These are phyloP conservation scores for Colletotrichum phormii DNA, from an alignment of 2,329 filamentous ascomycete species.

Conservation along the genomic window DNA sequence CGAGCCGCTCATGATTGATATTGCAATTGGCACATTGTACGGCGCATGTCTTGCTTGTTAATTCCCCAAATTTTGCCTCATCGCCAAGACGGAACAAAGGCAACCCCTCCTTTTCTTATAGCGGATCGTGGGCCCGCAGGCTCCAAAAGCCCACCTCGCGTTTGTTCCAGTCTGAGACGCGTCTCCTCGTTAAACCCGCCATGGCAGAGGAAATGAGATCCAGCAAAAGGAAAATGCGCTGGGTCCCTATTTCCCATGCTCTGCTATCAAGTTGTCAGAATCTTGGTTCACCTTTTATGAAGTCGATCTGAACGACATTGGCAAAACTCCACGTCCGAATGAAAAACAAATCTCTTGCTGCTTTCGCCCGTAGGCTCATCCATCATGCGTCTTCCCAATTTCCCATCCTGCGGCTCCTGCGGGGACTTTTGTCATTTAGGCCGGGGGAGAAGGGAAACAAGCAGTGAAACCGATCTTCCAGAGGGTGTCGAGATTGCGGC, in stretches of 20 bases:
- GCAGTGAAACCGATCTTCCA: neutral
- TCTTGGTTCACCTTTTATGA: neutral
- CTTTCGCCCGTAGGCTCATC: too few species aligned
- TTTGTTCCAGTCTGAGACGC: neutral
- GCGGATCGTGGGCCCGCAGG: neutral
- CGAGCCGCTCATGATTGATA: neutral
- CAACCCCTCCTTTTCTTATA: neutral
- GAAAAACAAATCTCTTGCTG: neutral
- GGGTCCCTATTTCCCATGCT: neutral
- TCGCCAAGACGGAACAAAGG: constrained; percentile 6
- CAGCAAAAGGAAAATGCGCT: neutral
- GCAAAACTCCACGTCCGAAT: neutral
- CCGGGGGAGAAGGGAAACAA: neutral
- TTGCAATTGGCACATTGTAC: neutral
- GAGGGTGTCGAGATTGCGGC: neutral
- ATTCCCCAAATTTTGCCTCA: constrained; percentile 38
- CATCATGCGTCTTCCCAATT: neutral
- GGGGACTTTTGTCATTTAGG: neutral
- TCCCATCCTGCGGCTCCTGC: neutral
- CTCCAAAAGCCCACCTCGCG: neutral
- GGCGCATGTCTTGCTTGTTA: neutral
- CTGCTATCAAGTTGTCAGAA: neutral
- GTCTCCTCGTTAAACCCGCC: neutral
- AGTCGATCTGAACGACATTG: neutral
- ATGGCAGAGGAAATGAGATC: neutral